Conservation (phyloP, 148 eudicot species). For the Vaccinium myrtillus region DNA sequence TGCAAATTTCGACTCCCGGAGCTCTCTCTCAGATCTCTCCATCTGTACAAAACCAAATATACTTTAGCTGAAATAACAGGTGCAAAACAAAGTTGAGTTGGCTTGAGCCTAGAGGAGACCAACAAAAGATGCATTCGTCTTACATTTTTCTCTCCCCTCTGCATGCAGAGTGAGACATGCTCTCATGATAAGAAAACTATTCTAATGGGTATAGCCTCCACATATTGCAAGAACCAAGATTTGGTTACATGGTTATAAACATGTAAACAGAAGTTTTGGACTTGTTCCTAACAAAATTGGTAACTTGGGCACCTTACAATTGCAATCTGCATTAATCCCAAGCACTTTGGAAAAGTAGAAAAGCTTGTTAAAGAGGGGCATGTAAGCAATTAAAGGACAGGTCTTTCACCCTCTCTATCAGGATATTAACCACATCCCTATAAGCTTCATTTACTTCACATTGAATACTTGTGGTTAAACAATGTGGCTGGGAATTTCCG, state of each 20-base stretch:
- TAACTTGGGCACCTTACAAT: not conserved
- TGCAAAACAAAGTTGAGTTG: slow-evolving; percentile 1
- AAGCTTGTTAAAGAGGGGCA: not conserved
- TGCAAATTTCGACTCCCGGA: slow-evolving; percentile 85
- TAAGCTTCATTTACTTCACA: not conserved
- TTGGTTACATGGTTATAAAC: not conserved
- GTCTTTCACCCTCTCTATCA: not conserved
- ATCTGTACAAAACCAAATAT: slow-evolving; percentile 48
- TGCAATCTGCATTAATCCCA: not conserved
- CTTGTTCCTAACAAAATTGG: not conserved
- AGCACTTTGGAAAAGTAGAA: not conserved
- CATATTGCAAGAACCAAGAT: not conserved
- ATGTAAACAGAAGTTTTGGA: not conserved
- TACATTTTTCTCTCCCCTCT: slow-evolving; percentile 1
- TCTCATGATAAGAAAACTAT: not conserved
- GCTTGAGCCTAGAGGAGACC: not conserved
- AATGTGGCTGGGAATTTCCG: no score
- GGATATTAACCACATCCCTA: not conserved
- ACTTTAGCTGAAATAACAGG: not conserved
- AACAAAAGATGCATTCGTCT: not conserved
- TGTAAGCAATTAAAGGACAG: not conserved
- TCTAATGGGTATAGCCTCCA: not conserved
- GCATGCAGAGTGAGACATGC: not conserved
- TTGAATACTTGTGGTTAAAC: not conserved
- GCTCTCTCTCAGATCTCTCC: slow-evolving; percentile 89